Percentiles rank a stretch among this genome's conserved stretches.
Evolutionary conservation across 1,284 basidiomycete species (phyloP).

Genomic region (Leccinum insigne): DNA sequence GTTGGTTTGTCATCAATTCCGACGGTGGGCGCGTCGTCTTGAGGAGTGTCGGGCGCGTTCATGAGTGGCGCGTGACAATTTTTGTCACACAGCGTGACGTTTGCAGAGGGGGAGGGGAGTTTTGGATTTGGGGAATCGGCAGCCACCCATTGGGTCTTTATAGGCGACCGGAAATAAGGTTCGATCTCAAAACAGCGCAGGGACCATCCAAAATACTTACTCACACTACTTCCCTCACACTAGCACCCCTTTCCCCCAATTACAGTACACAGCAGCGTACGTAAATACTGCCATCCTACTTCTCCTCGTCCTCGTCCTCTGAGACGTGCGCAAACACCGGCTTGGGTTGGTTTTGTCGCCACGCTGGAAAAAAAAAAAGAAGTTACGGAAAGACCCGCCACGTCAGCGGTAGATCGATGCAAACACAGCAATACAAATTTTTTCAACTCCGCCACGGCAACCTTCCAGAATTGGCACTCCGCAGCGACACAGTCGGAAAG

Average conservation of each 20-base stretch:
- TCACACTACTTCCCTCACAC: constrained; percentile 30
- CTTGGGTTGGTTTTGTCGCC: constrained; percentile 78
- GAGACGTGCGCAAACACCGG: constrained; percentile 66
- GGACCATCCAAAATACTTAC: constrained; percentile 47
- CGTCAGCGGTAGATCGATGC: constrained; percentile 56
- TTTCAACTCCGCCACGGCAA: constrained; percentile 36
- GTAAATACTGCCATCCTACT: constrained; percentile 41
- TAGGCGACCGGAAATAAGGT: constrained; percentile 76
- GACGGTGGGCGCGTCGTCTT: constrained; percentile 32
- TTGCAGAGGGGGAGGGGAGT: constrained; percentile 50
- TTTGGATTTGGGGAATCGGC: constrained; percentile 72
- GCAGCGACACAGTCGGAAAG: constrained; percentile 22
- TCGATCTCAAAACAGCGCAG: constrained; percentile 70
- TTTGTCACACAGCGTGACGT: constrained; percentile 53
- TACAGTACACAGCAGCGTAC: constrained; percentile 27
- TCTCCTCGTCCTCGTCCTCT: constrained; percentile 56
- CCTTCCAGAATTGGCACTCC: constrained; percentile 31
- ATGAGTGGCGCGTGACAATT: constrained; percentile 53
- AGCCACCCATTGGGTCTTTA: constrained; percentile 70
- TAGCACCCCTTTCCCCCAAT: constrained; percentile 6
- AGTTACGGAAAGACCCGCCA: constrained; percentile 56
- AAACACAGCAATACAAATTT: constrained; percentile 49
- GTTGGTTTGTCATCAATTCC: constrained; percentile 32
- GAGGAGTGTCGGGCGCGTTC: constrained; percentile 49
- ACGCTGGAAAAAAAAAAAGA: constrained; percentile 63